These are phyloP conservation scores for Botrytis fragariae DNA, from an alignment of 2,329 filamentous ascomycete species.

Conservation along the genomic window DNA sequence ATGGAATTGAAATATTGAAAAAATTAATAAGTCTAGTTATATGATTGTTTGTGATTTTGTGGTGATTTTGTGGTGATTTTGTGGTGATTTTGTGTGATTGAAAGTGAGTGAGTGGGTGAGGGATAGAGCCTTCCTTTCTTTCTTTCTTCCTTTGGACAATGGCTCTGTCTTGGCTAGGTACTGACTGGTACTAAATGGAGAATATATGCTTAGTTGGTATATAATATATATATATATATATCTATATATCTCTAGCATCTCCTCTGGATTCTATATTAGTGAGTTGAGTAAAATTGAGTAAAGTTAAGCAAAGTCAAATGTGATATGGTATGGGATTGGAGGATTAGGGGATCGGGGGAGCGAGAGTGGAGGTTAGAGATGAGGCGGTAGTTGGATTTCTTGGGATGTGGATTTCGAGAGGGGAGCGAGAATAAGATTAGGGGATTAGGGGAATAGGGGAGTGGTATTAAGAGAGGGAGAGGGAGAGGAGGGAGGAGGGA, in stretches of 20 bases:
- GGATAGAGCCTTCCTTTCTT: background rate
- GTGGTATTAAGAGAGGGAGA: too few species aligned
- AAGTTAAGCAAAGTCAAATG: too few species aligned
- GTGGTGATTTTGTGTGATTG: too few species aligned
- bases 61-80: background rate
- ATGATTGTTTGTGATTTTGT: background rate
- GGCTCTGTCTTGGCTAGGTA: background rate
- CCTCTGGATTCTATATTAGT: background rate
- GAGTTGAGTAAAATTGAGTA: too few species aligned
- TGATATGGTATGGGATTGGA: too few species aligned
- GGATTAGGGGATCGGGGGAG: too few species aligned
- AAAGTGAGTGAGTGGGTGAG: background rate
- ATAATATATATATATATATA: background rate
- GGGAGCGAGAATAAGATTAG: too few species aligned
- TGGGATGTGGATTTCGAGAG: too few species aligned
- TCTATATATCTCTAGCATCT: background rate
- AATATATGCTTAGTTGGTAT: background rate
- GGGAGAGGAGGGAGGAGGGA: too few species aligned
- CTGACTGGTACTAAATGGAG: background rate
- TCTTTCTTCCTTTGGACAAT: background rate
- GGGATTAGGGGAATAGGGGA: too few species aligned
- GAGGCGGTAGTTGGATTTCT: too few species aligned
- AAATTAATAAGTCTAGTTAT: background rate
- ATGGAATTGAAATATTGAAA: slow-evolving; percentile 2
- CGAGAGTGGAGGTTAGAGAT: too few species aligned